Conservation (phyloP, 169 alveolate genomes). For the Cyclospora cayetanensis region DNA sequence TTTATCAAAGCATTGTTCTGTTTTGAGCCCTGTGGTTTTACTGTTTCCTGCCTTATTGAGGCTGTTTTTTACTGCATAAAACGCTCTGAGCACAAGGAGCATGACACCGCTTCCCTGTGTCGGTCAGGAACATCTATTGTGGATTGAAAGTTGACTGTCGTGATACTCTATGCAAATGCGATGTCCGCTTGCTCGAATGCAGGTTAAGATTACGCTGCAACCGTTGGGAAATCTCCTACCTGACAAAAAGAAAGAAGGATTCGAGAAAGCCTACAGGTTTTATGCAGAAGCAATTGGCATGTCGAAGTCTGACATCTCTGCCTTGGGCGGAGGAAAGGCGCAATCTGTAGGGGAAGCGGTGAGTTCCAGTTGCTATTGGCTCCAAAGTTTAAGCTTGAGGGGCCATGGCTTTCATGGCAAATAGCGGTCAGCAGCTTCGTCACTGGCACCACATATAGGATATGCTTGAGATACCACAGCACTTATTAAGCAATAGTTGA, state of each 20-base stretch:
- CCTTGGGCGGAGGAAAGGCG: not conserved
- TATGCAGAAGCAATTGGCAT: constrained; percentile 63
- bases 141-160: too few species aligned
- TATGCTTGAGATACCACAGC: not conserved
- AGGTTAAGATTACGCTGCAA: constrained; percentile 58
- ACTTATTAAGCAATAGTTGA: not conserved
- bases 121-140: too few species aligned
- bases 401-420: not conserved
- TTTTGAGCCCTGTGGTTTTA: too few species aligned
- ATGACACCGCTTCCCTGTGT: too few species aligned
- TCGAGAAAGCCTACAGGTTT: constrained; percentile 28
- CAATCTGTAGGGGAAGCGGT: constrained; percentile 31
- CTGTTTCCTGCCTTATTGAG: too few species aligned
- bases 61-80: too few species aligned
- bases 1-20: not conserved
- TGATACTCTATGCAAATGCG: too few species aligned
- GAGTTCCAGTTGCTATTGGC: not conserved
- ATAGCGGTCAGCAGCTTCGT: not conserved
- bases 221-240: constrained; percentile 13
- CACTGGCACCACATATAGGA: not conserved
- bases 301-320: constrained; percentile 5
- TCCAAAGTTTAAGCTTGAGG: not conserved
- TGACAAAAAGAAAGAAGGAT: constrained; percentile 47
- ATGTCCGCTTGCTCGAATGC: not conserved
- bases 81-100: too few species aligned